Base-by-base conservation (phyloP, 495 filamentous ascomycete species). In the Penicillium desertorum region DNA sequence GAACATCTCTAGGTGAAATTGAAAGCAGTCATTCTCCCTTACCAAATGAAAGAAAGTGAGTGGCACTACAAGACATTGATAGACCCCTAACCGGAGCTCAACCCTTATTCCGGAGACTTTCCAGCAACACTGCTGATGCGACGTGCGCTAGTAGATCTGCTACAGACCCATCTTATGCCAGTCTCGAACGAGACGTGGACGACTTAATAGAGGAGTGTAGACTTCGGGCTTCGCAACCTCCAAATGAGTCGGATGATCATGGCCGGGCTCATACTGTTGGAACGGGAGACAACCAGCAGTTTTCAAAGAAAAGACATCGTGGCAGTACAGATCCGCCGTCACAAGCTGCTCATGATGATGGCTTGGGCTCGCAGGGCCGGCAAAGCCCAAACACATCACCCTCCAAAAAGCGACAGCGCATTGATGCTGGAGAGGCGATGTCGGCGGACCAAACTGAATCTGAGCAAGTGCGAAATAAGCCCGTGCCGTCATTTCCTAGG, bases 351-450 rank as follows among this genome's bases (percentile, higher is more conserved):
- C 2, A 0, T 9, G 25, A 56, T 34, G 49, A 52, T 16, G 17
- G 51, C 9, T 6, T 25, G 32, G 25, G 17, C 11, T 32, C 12
- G 14, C 20, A 30, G 1, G 17, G n/a, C 5, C 37, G n/a, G 5
- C 22, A 20, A 16, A 27, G 3, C 12, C 22, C 9, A 43, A 8
- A 17, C 5, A 34, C 19, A 45, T 39, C 10, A 10, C 56, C 58
- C 20, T 53, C 46, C 17, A 56, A 20, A 4, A 68, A 68, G 43
- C 58, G 50, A 51, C 65, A 63, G 49, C 61, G 64, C 14, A 49
- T 41, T 42, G 42, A 55, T 19, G 19, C 50, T 25, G 41, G 20
- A 22, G 30, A 53, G 11, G 5, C 9, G 39, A 42, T 34, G 1
- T 34, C 14, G 34, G 14, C 11, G 12, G 14, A 42, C 19, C 4